phyloP scores from a whole-genome alignment of 2,329 filamentous ascomycete genomes.

The Stachybotrys chlorohalonatus region DNA sequence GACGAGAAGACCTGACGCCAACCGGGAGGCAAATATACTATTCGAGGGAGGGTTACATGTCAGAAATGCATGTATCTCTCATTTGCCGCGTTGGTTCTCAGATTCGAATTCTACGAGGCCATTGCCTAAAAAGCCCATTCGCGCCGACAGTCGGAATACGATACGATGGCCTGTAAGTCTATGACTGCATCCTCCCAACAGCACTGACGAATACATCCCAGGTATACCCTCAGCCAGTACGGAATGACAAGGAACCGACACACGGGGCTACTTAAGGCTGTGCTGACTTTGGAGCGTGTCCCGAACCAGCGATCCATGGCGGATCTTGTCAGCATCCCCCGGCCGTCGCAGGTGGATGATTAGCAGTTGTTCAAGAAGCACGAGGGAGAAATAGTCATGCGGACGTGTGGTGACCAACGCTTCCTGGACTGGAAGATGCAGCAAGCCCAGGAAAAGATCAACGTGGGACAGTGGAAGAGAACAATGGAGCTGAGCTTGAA shows the following conservation, averaged over 20 bases:
- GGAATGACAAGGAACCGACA: constrained; percentile 30
- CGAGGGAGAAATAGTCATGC: constrained; percentile 31
- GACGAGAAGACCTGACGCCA: constrained; percentile 34
- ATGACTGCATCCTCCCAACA: too few relatives aligned
- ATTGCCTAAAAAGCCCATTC: constrained; percentile 38
- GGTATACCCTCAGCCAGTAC: constrained; percentile 41
- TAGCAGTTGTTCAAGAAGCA: constrained; percentile 41
- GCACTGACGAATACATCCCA: constrained; percentile 10
- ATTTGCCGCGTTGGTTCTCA: constrained; percentile 38
- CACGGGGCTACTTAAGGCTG: constrained; percentile 31
- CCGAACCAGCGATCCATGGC: constrained; percentile 30
- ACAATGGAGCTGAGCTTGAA: constrained; percentile 15
- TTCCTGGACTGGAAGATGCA: constrained; percentile 32
- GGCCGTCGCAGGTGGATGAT: constrained; percentile 47
- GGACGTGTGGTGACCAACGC: constrained; percentile 25
- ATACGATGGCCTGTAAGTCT: constrained; percentile 48
- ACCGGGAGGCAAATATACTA: constrained; percentile 29
- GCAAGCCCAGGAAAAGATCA: constrained; percentile 17
- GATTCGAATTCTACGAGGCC: constrained; percentile 44
- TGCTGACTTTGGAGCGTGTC: constrained; percentile 36
- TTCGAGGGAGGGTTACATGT: constrained; percentile 29
- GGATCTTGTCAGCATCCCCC: constrained; percentile 34
- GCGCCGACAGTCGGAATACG: constrained; percentile 43
- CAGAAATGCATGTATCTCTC: constrained; percentile 38
- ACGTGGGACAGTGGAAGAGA: constrained; percentile 17